These are phyloP conservation scores for Pelomyxa schiedti DNA, from an alignment of 78 protist species.

Conservation along the genomic window DNA sequence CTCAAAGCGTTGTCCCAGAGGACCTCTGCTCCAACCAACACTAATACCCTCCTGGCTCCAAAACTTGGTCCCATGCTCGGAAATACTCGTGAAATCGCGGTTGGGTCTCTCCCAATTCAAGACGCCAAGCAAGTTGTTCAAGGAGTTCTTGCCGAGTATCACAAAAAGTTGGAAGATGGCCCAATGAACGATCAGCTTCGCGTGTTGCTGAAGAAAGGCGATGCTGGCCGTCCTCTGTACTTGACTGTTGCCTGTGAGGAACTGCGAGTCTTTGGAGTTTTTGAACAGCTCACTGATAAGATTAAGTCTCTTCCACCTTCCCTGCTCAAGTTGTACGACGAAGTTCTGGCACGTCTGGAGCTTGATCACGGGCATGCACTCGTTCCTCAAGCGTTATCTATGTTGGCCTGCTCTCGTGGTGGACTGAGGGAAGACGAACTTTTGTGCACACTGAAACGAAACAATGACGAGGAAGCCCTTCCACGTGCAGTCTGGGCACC, in stretches of 20 bases:
- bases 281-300: conserved; percentile 36
- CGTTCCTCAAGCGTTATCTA: conserved; percentile 5
- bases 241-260: conserved; percentile 39
- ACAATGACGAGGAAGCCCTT: conserved; percentile 1
- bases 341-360: conserved; percentile 39
- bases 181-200: conserved; percentile 32
- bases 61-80: background rate
- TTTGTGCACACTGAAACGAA: conserved; percentile 1
- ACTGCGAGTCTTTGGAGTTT: conserved; percentile 35
- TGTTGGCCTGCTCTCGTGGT: conserved; percentile 29
- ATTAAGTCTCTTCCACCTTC: conserved; percentile 18
- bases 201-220: conserved; percentile 26
- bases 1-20: background rate
- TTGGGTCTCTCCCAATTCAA: conserved; percentile 15
- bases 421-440: conserved; percentile 29
- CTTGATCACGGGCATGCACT: conserved; percentile 23
- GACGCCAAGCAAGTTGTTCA: conserved; percentile 23
- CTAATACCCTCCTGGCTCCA: conserved; percentile 7
- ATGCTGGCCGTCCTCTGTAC: conserved; percentile 40
- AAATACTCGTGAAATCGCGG: background rate
- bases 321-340: conserved; percentile 26
- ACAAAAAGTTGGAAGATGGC: conserved; percentile 58
- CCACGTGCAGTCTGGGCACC: conserved; percentile 35
- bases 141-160: conserved; percentile 13
- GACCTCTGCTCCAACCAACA: conserved; percentile 5